Conservation (phyloP, 805 yeast species). For the Metschnikowia noctiluminum region DNA sequence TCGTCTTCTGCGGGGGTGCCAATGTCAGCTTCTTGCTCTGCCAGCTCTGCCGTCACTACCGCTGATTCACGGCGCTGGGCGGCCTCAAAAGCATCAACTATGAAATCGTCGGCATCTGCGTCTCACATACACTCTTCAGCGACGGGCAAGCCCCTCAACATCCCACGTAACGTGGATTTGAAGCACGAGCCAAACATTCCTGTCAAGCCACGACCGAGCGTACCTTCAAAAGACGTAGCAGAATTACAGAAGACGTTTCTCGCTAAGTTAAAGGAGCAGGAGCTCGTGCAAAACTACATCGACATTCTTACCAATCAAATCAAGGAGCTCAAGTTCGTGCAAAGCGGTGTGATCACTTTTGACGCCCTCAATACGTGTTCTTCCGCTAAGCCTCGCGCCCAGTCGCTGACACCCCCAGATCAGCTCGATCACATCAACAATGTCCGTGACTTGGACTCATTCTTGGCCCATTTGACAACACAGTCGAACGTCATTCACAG, state of each 20-base stretch:
- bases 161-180: not conserved
- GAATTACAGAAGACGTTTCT: slow-evolving; percentile 20
- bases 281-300: slow-evolving; percentile 39
- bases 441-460: slow-evolving; percentile 38
- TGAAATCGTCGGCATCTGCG: not conserved
- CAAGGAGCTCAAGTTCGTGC: slow-evolving; percentile 40
- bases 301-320: slow-evolving; percentile 42
- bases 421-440: slow-evolving; percentile 39
- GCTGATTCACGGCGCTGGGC: not conserved
- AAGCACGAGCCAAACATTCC: not conserved
- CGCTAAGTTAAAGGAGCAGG: slow-evolving; percentile 41
- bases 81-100: not conserved
- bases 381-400: slow-evolving; percentile 6
- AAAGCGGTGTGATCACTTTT: slow-evolving; percentile 42
- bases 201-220: not conserved
- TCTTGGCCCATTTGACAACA: slow-evolving; percentile 35
- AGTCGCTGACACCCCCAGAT: slow-evolving; percentile 20
- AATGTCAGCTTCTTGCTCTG: not conserved
- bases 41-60: not conserved
- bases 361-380: slow-evolving; percentile 32
- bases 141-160: not conserved
- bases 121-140: not conserved
- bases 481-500: slow-evolving; percentile 37
- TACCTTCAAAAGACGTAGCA: slow-evolving; percentile 14
- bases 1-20: not conserved